phyloP scores from a whole-genome alignment of 2,329 filamentous ascomycete species.

The Sporothrix inflata region DNA sequence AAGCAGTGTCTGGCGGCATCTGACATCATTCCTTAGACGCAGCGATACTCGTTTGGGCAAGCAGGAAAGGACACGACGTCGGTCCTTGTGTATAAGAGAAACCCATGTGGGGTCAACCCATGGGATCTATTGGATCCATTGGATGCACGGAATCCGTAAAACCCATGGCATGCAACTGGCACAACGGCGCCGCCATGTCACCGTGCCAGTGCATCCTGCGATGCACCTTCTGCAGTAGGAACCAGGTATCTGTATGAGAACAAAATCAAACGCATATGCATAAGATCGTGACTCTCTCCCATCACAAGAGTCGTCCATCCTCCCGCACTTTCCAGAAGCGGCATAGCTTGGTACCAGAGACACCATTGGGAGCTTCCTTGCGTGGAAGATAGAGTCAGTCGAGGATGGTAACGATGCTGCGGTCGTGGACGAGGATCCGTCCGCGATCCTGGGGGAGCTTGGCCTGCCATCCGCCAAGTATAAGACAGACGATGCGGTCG shows the following conservation, averaged over 20 bases:
- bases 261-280: neutral
- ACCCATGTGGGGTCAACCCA: neutral
- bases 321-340: neutral
- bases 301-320: neutral
- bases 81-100: neutral
- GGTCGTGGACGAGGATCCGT: neutral
- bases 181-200: neutral
- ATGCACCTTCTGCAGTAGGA: conserved; percentile 13
- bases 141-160: too few relatives aligned
- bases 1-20: neutral
- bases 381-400: neutral
- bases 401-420: neutral
- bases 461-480: neutral
- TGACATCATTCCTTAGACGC: neutral
- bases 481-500: neutral
- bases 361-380: neutral
- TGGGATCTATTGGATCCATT: neutral
- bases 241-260: conserved; percentile 31
- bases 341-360: neutral
- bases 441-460: neutral
- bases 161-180: neutral
- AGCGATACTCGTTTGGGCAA: neutral
- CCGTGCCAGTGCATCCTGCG: conserved; percentile 13
- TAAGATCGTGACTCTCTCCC: neutral
- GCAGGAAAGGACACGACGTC: neutral